These are phyloP conservation scores for Aurantiochytrium sp. DNA, from an alignment of 108 stramenopile species.

Conservation along the genomic window DNA sequence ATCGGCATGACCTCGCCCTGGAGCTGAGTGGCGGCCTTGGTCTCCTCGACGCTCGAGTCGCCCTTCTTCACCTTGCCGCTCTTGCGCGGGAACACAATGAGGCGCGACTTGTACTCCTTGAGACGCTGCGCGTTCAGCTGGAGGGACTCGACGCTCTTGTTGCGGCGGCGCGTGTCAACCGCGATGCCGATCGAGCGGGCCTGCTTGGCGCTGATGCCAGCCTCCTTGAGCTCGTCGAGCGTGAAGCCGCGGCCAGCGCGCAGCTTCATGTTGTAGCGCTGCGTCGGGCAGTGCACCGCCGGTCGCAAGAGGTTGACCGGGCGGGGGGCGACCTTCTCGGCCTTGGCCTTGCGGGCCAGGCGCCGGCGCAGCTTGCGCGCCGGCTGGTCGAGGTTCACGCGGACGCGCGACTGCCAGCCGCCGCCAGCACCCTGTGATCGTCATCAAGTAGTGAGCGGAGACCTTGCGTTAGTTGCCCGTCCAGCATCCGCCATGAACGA, in stretches of 20 bases:
- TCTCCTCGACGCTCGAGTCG: constrained; percentile 61
- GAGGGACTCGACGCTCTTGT: constrained; percentile 76
- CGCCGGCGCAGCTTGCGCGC: constrained; percentile 92
- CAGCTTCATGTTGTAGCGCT: constrained; percentile 87
- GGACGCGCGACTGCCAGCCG: constrained; percentile 68
- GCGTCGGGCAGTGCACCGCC: constrained; percentile 89
- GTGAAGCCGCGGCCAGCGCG: constrained; percentile 93
- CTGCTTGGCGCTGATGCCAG: constrained; percentile 72
- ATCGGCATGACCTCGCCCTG: constrained; percentile 72
- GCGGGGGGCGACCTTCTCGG: constrained; percentile 88
- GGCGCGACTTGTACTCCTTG: constrained; percentile 84
- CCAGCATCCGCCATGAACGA: too few relatives aligned
- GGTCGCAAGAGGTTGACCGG: constrained; percentile 84
- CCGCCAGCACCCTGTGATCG: neutral
- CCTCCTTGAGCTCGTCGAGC: constrained; percentile 89
- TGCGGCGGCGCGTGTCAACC: constrained; percentile 87
- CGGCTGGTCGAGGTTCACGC: constrained; percentile 89
- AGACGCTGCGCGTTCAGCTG: constrained; percentile 85
- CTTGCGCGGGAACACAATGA: constrained; percentile 83
- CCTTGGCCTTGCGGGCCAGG: constrained; percentile 80
- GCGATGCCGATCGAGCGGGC: constrained; percentile 92
- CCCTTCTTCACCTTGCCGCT: constrained; percentile 73
- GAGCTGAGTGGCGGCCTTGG: constrained; percentile 66
- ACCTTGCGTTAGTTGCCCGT: too few relatives aligned
- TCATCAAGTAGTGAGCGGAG: too few relatives aligned